Evolutionary conservation across 306 rosid genomes (phyloP).

Genomic region (Carpinus viminea): DNA sequence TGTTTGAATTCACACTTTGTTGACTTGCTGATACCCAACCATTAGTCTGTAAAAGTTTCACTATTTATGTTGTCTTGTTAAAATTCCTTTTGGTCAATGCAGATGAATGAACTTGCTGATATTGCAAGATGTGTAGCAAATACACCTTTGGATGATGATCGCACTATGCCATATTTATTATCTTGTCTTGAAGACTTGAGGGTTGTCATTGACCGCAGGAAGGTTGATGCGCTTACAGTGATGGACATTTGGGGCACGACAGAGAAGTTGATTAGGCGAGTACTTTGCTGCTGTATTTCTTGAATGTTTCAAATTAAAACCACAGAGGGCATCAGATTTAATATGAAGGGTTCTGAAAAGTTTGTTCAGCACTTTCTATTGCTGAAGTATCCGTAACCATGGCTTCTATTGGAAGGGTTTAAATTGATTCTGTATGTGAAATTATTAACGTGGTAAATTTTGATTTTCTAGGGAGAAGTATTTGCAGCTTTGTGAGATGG

Average conservation of each 20-base stretch:
- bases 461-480: conserved; percentile 81
- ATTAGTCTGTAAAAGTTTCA: conserved; percentile 2
- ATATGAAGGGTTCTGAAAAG: background rate
- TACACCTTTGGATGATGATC: conserved; percentile 83
- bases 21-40: background rate
- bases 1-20: conserved; percentile 5
- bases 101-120: conserved; percentile 96
- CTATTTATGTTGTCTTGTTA: conserved; percentile 15
- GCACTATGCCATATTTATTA: conserved; percentile 59
- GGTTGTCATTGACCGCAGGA: conserved; percentile 76
- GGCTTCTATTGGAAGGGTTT: background rate
- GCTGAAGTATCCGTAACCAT: background rate
- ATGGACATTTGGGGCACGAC: conserved; percentile 91
- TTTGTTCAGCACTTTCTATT: background rate
- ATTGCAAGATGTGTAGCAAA: conserved; percentile 89
- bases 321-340: background rate
- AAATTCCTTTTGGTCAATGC: conserved; percentile 35
- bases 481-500: conserved; percentile 94
- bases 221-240: conserved; percentile 82
- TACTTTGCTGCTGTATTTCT: conserved; percentile 26
- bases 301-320: conserved; percentile 8
- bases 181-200: conserved; percentile 91
- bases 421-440: background rate
- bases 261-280: conserved; percentile 91
- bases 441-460: conserved; percentile 18